Evolutionary conservation across 106 monocot genomes (phyloP), one percentile per base, ranked within the genome.

Genomic region (Triglochin maritima): DNA sequence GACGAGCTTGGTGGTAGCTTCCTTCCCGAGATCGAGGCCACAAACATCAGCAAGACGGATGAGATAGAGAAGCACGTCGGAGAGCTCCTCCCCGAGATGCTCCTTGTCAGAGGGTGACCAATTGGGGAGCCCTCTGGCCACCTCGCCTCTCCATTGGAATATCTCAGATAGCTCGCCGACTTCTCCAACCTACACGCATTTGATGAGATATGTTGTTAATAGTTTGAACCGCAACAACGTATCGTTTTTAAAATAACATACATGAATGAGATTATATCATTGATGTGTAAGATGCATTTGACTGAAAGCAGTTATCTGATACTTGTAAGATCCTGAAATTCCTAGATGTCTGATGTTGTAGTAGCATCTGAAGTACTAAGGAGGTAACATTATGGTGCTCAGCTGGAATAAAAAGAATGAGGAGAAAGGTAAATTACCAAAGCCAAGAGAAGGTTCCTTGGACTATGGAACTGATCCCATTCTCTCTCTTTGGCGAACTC

Each of bases 81-180:
- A 57, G 6, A 69, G 45, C 53, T 69, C 69, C 46, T 69, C 69
- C 14, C 69, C 69, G 1, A 69, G 59, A 46, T 69, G 69, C 17
- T 58, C 69, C 17, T 47, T 69, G 16, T 69, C 69, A 43, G 43
- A 11, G 6, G 7, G 6, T 4, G 3, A 7, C 69, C 69, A 69
- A 14, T 46, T 15, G 7, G 69, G 69, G 4, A 69, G 58, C 7
- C 69, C 69, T 47, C 58, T 69, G 3, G 7, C 45, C 41, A 69
- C 69, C 47, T 69, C 69, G 5, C 69, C 69, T 57, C 58, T 69
- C 69, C 69, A 69, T 44, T 69, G 69, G 69, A 69, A 69, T 69
- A 69, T 69, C 58, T 69, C 69, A n/a, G 69, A 69, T 6, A 69
- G 48, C 45, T 69, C 69, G 4, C 69, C 69, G 6, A 69, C 58